phyloP scores from a whole-genome alignment of 768 basidiomycete genomes.

The Russula sp. region DNA sequence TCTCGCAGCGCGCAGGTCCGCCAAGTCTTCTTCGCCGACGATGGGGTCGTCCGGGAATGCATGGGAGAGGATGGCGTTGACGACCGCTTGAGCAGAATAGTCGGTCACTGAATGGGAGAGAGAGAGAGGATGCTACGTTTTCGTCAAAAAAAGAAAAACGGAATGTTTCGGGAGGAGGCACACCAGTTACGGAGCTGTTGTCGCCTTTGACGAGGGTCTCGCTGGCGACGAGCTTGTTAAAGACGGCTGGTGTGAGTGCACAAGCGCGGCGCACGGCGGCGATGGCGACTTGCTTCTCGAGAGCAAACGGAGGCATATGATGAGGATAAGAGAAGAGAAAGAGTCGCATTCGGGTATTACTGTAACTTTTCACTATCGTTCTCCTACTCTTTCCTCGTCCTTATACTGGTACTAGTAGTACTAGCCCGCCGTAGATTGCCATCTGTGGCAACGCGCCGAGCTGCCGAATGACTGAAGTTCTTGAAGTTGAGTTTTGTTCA shows the following conservation, averaged over 20 bases:
- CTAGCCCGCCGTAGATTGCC: no score
- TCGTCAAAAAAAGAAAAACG: no score
- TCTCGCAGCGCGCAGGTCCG: conserved; percentile 57
- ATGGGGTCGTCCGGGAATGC: conserved; percentile 85
- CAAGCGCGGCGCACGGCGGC: conserved; percentile 86
- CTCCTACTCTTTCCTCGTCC: no score
- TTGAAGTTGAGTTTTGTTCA: no score
- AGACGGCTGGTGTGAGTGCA: conserved; percentile 75
- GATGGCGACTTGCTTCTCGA: conserved; percentile 78
- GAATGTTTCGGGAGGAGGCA: conserved; percentile 13
- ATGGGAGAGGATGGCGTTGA: conserved; percentile 68
- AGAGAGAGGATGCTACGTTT: no score
- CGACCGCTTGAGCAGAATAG: conserved; percentile 88
- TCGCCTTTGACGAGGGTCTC: conserved; percentile 89
- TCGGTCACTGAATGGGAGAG: conserved; percentile 63
- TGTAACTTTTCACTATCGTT: no score
- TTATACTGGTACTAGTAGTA: no score
- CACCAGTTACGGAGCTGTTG: conserved; percentile 64
- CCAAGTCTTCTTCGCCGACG: conserved; percentile 92
- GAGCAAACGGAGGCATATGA: conserved; percentile 36
- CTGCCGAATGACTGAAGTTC: no score
- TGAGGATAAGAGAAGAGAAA: no score
- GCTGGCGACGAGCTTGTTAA: conserved; percentile 74
- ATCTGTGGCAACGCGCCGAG: no score
- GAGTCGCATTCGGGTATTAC: no score